Conservation (phyloP, 2,329 filamentous ascomycete species). For the Trichoderma lentiforme region DNA sequence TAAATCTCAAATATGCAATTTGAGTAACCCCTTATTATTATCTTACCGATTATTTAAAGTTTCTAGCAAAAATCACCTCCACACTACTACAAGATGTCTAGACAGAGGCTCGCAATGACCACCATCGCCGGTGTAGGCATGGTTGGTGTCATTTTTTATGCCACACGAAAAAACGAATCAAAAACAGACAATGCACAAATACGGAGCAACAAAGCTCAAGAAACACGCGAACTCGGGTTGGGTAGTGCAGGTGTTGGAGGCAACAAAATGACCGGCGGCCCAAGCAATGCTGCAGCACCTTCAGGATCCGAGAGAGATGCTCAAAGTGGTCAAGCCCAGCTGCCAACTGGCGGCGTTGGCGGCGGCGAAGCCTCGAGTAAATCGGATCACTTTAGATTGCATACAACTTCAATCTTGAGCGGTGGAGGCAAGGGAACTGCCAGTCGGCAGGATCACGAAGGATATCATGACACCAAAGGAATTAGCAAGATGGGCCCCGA, state of each 20-base stretch:
- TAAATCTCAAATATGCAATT: background rate
- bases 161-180: background rate
- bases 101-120: background rate
- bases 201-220: slow-evolving; percentile 23
- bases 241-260: slow-evolving; percentile 32
- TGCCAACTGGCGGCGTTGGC: background rate
- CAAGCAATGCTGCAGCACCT: slow-evolving; percentile 27
- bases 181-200: background rate
- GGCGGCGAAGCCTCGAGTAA: background rate
- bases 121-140: background rate
- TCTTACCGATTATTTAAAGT: background rate
- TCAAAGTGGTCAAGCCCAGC: background rate
- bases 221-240: slow-evolving; percentile 32
- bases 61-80: background rate
- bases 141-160: background rate
- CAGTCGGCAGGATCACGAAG: background rate
- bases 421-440: background rate
- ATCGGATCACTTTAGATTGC: background rate
- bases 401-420: background rate
- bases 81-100: slow-evolving; percentile 35
- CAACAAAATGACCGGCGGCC: slow-evolving; percentile 31
- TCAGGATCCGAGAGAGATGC: slow-evolving; percentile 8
- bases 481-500: slow-evolving; percentile 1
- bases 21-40: background rate
- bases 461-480: background rate